Percentiles rank a stretch among this genome's conserved stretches.
These are phyloP conservation scores for Cryptosporidium parvum DNA, from an alignment of 169 alveolate genomes.

Conservation along the genomic window DNA sequence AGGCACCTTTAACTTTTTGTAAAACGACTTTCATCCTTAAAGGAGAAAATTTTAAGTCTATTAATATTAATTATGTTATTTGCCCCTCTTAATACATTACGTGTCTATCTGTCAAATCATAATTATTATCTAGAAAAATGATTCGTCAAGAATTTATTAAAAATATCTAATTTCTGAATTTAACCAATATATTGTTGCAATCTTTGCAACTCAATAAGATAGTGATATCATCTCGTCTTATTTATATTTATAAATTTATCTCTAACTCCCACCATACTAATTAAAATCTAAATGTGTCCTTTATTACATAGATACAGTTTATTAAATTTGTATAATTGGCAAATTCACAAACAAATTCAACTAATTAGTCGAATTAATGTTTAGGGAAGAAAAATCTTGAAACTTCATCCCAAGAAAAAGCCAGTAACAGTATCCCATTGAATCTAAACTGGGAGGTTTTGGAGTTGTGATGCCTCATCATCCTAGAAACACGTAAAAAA, in stretches of 20 bases:
- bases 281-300: not conserved
- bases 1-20: constrained; percentile 86
- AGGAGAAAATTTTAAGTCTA: not conserved
- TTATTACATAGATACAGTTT: no score
- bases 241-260: not conserved
- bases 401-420: constrained; percentile 54
- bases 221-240: no score
- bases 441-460: constrained; percentile 51
- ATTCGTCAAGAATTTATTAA: not conserved
- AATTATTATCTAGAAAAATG: no score
- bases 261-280: not conserved
- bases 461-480: constrained; percentile 25
- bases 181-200: not conserved
- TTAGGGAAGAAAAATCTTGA: constrained; percentile 29
- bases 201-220: no score
- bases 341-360: not conserved
- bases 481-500: constrained; percentile 36
- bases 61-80: not conserved
- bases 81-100: not conserved
- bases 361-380: not conserved
- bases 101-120: not conserved
- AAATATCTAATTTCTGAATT: no score
- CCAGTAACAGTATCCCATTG: constrained; percentile 33
- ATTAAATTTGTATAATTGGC: not conserved
- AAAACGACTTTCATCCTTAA: constrained; percentile 87